Base-by-base conservation (phyloP, 306 rosid species). In the Dryas drummondii region DNA sequence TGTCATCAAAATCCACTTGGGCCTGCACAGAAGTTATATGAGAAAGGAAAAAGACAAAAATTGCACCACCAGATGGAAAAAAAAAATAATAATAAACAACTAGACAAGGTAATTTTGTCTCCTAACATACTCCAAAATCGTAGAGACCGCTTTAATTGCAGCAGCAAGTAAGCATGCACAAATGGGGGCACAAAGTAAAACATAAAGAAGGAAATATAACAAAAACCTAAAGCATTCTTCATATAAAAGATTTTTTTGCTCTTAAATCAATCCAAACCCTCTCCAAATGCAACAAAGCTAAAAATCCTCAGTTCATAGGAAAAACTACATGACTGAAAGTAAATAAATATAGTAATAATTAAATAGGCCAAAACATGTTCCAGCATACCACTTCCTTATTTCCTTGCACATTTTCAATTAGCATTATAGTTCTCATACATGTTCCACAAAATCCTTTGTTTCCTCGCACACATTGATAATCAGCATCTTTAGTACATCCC, bases 1-100 rank as follows among this genome's bases (percentile, higher is more conserved):
- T 88, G 87, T 96, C 99, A 79, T 96, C 99, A 82, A 96, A 96
- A 89, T 96, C 98, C 81, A 92, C 99, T 77, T 82, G 85, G 66
- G 76, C 82, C 88, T 87, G 86, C 76, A 73, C 54, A 84, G 15
- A 46, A 50, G 54, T 81, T 45, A 19, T 55, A 50, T 72, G 47
- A 72, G 67, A 58, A 58, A 17, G 54, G 62, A 17, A 51, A 46
- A 8, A 9, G 16, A 70, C 7, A 74, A 65, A 26, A 32, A 12
- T 32, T 55, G 65, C 66, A 74, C 63, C 17, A 57, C 14, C 5
- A 16, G 44, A 68, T 6, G 56, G 60, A 14, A 69, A 73, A 48
- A 48, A 68, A 56, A 55, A 67, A 62, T 52, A 61, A 32, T 0
- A 56, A 70, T 60, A 63, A 60, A 17, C 0, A 56, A 19, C 13